Evolutionary conservation across 2,329 filamentous ascomycete species (phyloP), one percentile per base, ranked within the genome.

Genomic region (Stachybotrys chartarum): DNA sequence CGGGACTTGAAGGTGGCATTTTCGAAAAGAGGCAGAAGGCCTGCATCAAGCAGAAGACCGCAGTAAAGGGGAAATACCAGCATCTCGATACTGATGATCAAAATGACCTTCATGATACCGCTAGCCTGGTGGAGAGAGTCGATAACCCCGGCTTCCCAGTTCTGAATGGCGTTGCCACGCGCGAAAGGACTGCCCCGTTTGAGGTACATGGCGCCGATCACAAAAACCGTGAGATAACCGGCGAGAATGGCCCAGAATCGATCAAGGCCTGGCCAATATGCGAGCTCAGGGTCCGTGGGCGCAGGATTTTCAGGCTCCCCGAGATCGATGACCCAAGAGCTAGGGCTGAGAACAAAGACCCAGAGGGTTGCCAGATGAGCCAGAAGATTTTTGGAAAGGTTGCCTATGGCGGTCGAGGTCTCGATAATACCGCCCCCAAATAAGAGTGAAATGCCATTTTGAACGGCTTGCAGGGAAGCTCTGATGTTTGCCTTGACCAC

Each of bases 71-170:
- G 94, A 66, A 99, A 99, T 7, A 92, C 85, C 42, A 99, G 85
- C 94, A 99, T 99, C 74, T 99, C 94, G 64, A 99, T 99, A 60
- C 92, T 94, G 61, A 99, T 99, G 65, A 99, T 97, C 58, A 97
- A 76, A 52, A 99, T 96, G 24, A 99, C 94, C 71, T 99, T 99
- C 78, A 97, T 85, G 10, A 99, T 93, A 14, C 95, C 94, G 47
- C 94, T 95, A 51, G 94, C 94, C 77, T 99, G 95, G 59, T 91
- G 87, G 24, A 99, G 78, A 1, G 86, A 80, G 59, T 97, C 93
- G 30, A 93, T 87, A 47, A 97, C 71, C 7, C 86, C 81, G 30
- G 87, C 88, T 69, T 97, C 92, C 79, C 81, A 83, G 35, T 83
- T 81, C 57, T 83, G 81, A 52, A 80, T 76, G 1, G 80, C 71